Base-by-base conservation (phyloP, 1,284 basidiomycete genomes). In the Trichosporon inkin region DNA sequence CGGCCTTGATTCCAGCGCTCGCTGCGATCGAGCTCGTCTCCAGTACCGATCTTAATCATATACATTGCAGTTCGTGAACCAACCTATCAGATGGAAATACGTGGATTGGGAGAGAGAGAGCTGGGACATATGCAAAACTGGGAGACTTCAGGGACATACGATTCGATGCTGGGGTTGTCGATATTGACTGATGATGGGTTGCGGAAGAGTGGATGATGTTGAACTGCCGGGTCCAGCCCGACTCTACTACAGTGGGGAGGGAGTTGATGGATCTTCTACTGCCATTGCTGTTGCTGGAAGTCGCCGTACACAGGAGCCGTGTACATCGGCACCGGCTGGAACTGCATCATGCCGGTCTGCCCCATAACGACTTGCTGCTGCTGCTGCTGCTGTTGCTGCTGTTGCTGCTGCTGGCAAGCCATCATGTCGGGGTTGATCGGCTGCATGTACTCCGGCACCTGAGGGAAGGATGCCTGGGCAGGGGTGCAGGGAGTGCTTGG, bases 401-500 rank as follows among this genome's bases (percentile, higher is more conserved):
- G 47, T 16, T 32, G 28, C 8, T 32, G 62, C 54, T 34, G 47
- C 22, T 52, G 49, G 49, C 56, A 49, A 24, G 22, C 19, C 22
- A n/a, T 20, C 47, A 61, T 44, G 56, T 63, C 62, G 24, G 49
- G 35, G 13, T 36, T 14, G 35, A 53, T 14, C 28, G 47, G 41
- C 36, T 53, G 36, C 44, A 56, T 55, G 37, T 57, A 53, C 20
- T 35, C 37, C 17, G 63, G 60, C 41, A 60, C 44, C n/a, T 53
- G 47, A 13, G 40, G 36, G 37, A 64, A 55, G 10, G 55, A 54
- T 10, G 63, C 39, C 53, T 64, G 63, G 11, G 60, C 53, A 10
- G 63, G 63, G 0, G 63, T 64, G 53, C 57, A 56, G 0, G 63
- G 63, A 2, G 57, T 62, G 36, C 36, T 41, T 8, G 63, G 63